Conservation (phyloP, 768 basidiomycete species). For the Pleurotus eryngii region DNA sequence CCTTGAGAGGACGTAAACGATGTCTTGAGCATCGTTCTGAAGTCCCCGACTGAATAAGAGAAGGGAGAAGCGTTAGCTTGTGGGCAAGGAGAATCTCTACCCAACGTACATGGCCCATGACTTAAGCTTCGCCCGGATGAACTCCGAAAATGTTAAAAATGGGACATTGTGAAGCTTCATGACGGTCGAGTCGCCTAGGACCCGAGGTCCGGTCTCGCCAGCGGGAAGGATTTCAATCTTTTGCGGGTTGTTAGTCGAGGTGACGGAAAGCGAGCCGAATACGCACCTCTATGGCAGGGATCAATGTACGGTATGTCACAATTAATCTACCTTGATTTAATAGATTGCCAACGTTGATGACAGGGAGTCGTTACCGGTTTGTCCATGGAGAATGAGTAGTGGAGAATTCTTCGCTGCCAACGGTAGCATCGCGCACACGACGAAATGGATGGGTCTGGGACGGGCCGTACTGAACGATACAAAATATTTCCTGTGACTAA, state of each 20-base stretch:
- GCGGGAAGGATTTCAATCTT: slow-evolving; percentile 87
- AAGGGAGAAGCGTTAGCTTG: slow-evolving; percentile 14
- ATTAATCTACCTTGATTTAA: slow-evolving; percentile 50
- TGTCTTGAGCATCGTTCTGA: slow-evolving; percentile 77
- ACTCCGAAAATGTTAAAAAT: slow-evolving; percentile 83
- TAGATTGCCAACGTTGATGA: slow-evolving; percentile 9
- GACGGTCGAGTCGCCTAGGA: slow-evolving; percentile 63
- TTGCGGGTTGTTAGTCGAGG: slow-evolving; percentile 8
- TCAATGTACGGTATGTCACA: slow-evolving; percentile 69
- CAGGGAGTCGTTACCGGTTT: slow-evolving; percentile 53
- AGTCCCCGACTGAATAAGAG: slow-evolving; percentile 51
- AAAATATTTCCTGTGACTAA: slow-evolving; percentile 67
- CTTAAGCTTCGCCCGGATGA: slow-evolving; percentile 82
- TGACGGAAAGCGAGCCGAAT: slow-evolving; percentile 3
- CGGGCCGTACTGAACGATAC: slow-evolving; percentile 76
- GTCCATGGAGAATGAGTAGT: slow-evolving; percentile 81
- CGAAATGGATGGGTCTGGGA: slow-evolving; percentile 68
- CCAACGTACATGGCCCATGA: slow-evolving; percentile 71
- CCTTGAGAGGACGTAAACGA: slow-evolving; percentile 62
- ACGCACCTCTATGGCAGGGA: slow-evolving; percentile 75
- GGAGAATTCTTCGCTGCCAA: slow-evolving; percentile 61
- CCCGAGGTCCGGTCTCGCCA: slow-evolving; percentile 77
- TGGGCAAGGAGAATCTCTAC: slow-evolving; percentile 11
- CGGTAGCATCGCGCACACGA: slow-evolving; percentile 72
- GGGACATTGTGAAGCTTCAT: slow-evolving; percentile 70